Base-by-base conservation (phyloP, 192 early-diverging fungal species). In the Gaertneriomyces sp. region DNA sequence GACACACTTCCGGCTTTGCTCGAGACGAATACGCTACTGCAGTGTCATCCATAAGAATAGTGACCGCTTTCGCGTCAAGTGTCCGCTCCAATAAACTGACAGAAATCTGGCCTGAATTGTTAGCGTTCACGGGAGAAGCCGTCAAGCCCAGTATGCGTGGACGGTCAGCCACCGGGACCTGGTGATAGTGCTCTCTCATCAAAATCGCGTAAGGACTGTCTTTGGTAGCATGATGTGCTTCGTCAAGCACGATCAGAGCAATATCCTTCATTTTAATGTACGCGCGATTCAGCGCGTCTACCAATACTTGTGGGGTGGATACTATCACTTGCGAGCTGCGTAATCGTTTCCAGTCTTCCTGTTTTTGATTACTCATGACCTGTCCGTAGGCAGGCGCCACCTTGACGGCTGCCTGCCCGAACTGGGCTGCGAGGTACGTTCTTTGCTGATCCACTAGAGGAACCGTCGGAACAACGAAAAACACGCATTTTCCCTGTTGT, bases 81-180 rank as follows among this genome's bases (percentile, higher is more conserved):
- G 63, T 81, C 39, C 57, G 66, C 70, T 81, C 76, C 19, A 80
- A 59, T 12, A 50, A 70, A 60, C 66, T 56, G 25, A 80, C 74
- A 39, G 74, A 45, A 7, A 63, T 42, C 6, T 46, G 11, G 33
- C 73, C 70, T 10, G 59, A 49, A 40, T 74, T 58, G 57, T 75
- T 45, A 0, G 59, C 66, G 33, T 76, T 66, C 11, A 89, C 79
- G 9, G 93, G 93, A n/a, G 95, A 97, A 5, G 94, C 94, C 0
- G 94, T 95, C 88, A 96, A 91, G 2, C 93, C 91, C 78, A 98
- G 91, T 0, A 98, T 81, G 46, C 86, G 87, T 9, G 95, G 95
- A 11, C 86, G 73, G 9, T 76, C 58, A 4, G 61, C 60, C 4
- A 63, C 65, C 0, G 73, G 74, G 19, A 74, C 75, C n/a, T 70